Conservation (phyloP, 768 basidiomycete genomes). For the Suillus variegatus region DNA sequence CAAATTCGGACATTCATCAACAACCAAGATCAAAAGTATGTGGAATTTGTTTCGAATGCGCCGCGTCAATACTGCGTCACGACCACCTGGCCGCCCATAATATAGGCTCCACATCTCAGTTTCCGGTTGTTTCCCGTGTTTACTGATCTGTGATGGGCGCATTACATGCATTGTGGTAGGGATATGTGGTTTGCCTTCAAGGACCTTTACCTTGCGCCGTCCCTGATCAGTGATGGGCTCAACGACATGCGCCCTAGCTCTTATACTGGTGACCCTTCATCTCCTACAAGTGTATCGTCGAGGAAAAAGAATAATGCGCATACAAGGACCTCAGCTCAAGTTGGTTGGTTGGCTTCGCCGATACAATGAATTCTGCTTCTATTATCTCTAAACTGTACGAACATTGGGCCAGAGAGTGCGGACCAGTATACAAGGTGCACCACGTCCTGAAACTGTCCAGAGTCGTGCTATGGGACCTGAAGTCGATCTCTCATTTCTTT, state of each 20-base stretch:
- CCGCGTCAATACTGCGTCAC: neutral
- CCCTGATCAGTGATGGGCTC: neutral
- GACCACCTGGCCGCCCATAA: neutral
- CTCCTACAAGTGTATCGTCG: neutral
- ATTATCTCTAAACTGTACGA: conserved; percentile 38
- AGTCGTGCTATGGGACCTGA: conserved; percentile 43
- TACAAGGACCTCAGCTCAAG: conserved; percentile 43
- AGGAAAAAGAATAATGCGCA: conserved; percentile 23
- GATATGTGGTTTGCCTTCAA: neutral
- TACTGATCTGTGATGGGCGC: neutral
- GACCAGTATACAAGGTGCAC: conserved; percentile 42
- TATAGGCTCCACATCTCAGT: neutral
- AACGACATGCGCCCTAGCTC: neutral
- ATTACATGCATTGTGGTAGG: neutral
- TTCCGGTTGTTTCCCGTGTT: neutral
- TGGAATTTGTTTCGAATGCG: neutral
- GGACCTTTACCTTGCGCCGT: neutral
- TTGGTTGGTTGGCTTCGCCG: conserved; percentile 41
- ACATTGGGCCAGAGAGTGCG: conserved; percentile 45
- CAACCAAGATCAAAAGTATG: neutral
- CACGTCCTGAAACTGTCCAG: conserved; percentile 33
- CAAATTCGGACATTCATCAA: neutral
- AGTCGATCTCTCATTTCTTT: conserved; percentile 50
- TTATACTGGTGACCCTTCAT: neutral
- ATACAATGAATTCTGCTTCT: conserved; percentile 24